Base-by-base conservation (phyloP, 83 land plant genomes). In the Isoetes engelmannii region DNA sequence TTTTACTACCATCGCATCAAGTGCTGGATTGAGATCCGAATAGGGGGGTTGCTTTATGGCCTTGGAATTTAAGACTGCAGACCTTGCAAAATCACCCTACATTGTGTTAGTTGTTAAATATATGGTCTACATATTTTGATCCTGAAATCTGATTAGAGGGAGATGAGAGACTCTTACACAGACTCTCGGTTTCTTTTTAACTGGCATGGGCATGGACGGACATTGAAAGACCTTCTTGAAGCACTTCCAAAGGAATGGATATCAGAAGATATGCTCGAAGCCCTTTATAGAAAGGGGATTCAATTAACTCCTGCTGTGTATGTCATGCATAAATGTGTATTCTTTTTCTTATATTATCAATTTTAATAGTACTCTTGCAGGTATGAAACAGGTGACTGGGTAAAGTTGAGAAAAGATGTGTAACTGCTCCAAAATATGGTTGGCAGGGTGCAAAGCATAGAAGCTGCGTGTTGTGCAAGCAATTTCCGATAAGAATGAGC, bases 181-280 rank as follows among this genome's bases (percentile, higher is more conserved):
- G 37, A 28, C 37, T 28, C 37, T 2, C 1, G 37, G 37, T 28
- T 28, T 28, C 37, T 28, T 28, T 28, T 28, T 28, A 0, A 28
- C 37, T 28, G 37, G 37, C 37, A 0, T 28, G 37, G 37, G 37
- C 37, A 28, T 28, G 37, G 37, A 2, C 37, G 80, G 82, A 92
- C 88, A 7, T 81, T 92, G 45, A 67, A 86, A 55, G 94, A 92
- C 71, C 81, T 89, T 69, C 67, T 92, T 55, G 97, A 92, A 71
- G 84, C 83, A 37, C 81, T 92, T 41, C 97, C 90, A 37, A 81
- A 93, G 19, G 97, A 92, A 74, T 92, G 97, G 97, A 81, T 92
- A 21, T 83, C 93, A 55, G 97, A 92, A 83, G 97, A 92, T 63
- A 68, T 92, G 62, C 80, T 84, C 82, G 94, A 89, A 48, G 85